Evolutionary conservation across 2,329 filamentous ascomycete species (phyloP).

Genomic region (Penicillium paneum): DNA sequence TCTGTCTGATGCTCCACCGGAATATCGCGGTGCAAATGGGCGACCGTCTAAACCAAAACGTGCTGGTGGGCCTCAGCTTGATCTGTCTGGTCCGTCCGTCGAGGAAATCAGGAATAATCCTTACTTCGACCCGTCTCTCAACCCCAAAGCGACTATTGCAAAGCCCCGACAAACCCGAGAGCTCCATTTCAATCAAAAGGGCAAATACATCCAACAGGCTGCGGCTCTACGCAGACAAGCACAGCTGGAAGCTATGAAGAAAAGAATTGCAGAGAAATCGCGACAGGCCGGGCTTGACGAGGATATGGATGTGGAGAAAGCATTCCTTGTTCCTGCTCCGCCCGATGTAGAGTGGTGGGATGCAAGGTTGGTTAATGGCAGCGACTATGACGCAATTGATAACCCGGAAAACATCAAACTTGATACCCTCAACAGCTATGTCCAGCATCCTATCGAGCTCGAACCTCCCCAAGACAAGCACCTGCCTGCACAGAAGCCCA

Average conservation of each 20-base stretch:
- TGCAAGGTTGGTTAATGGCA: constrained; percentile 74
- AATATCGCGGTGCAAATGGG: constrained; percentile 43
- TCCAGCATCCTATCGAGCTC: constrained; percentile 88
- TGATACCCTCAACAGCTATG: constrained; percentile 73
- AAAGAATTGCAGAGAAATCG: constrained; percentile 80
- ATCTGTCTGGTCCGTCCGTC: constrained; percentile 56
- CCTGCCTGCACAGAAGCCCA: constrained; percentile 73
- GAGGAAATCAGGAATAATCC: constrained; percentile 68
- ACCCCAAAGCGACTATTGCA: constrained; percentile 55
- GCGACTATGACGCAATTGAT: constrained; percentile 69
- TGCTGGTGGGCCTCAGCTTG: constrained; percentile 48
- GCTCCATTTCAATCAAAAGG: constrained; percentile 88
- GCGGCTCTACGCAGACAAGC: constrained; percentile 84
- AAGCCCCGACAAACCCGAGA: constrained; percentile 70
- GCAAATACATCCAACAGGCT: constrained; percentile 94
- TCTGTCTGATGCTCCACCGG: constrained; percentile 47
- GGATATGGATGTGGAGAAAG: constrained; percentile 81
- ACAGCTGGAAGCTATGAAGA: constrained; percentile 90
- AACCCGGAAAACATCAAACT: constrained; percentile 67
- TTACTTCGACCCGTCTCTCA: constrained; percentile 71
- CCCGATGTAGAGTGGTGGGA: constrained; percentile 98
- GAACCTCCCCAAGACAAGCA: constrained; percentile 89
- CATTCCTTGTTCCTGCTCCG: constrained; percentile 77
- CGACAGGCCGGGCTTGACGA: constrained; percentile 93
- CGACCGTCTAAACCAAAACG: constrained; percentile 53